These are phyloP conservation scores for Trichoderma sp. DNA, from an alignment of 2,329 filamentous ascomycete genomes.

Conservation along the genomic window DNA sequence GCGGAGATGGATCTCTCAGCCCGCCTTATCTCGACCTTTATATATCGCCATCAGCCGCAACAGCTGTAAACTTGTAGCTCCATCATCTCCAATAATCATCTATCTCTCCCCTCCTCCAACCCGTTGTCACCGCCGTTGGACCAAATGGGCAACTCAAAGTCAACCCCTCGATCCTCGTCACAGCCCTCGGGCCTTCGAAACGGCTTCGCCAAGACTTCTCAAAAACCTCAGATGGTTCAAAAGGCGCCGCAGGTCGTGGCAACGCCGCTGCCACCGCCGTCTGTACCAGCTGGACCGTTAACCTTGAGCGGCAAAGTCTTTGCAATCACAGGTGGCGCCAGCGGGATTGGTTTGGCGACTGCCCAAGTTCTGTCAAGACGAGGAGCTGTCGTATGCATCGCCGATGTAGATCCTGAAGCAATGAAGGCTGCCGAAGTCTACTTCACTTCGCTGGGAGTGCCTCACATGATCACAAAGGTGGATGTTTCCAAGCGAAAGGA, in stretches of 20 bases:
- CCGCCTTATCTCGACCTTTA: constrained; percentile 9
- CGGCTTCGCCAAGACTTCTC: not conserved
- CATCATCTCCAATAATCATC: not conserved
- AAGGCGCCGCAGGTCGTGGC: not conserved
- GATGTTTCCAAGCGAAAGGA: constrained; percentile 49
- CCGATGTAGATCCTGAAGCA: constrained; percentile 39
- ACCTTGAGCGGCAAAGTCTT: constrained; percentile 31
- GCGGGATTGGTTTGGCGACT: constrained; percentile 45
- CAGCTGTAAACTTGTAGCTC: not conserved
- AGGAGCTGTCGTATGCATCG: constrained; percentile 41
- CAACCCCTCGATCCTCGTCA: not conserved
- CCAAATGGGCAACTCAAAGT: constrained; percentile 16
- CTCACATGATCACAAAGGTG: constrained; percentile 41
- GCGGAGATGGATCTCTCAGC: not conserved
- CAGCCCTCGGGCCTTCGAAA: constrained; percentile 14
- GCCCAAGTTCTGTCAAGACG: constrained; percentile 40
- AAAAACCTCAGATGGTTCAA: constrained; percentile 12
- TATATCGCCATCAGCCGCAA: constrained; percentile 11
- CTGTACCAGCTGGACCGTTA: not conserved
- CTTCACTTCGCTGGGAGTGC: constrained; percentile 30
- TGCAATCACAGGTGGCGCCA: constrained; percentile 37
- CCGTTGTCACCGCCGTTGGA: not conserved
- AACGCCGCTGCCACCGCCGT: not conserved
- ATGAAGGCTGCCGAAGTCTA: constrained; percentile 35
- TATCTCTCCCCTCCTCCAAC: not conserved